Evolutionary conservation across 2,329 filamentous ascomycete genomes (phyloP).

Genomic region (Apiospora koreana): DNA sequence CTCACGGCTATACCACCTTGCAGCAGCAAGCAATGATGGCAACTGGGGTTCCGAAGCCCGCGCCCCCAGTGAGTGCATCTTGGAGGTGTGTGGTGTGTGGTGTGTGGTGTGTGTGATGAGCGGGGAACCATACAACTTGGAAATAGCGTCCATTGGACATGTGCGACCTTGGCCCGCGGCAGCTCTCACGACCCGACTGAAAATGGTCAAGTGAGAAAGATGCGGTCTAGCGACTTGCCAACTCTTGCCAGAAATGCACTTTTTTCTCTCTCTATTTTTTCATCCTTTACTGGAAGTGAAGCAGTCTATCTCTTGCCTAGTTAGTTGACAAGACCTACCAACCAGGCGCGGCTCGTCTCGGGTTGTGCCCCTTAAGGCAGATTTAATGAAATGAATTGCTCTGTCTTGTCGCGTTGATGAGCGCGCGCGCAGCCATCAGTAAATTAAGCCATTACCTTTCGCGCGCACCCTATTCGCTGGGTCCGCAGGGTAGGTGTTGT

Average conservation of each 20-base stretch:
- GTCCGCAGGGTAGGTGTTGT: background rate
- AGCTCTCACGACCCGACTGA: background rate
- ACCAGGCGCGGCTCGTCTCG: background rate
- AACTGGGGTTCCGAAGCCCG: background rate
- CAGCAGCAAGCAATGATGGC: background rate
- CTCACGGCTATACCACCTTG: constrained; percentile 6
- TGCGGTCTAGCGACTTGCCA: background rate
- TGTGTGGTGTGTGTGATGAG: background rate
- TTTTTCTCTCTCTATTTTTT: no score
- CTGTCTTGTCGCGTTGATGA: background rate
- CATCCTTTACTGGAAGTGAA: background rate
- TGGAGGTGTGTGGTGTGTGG: background rate
- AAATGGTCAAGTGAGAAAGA: constrained; percentile 1
- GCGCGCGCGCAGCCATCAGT: background rate
- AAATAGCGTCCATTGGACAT: constrained; percentile 10
- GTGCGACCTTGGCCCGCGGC: constrained; percentile 7
- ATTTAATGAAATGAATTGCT: background rate
- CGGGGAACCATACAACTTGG: background rate
- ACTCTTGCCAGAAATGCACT: background rate
- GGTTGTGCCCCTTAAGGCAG: constrained; percentile 3
- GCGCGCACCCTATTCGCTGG: constrained; percentile 4
- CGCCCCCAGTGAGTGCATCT: background rate
- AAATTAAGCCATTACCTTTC: constrained; percentile 8
- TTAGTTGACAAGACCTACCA: background rate
- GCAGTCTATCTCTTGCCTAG: background rate